phyloP scores from a whole-genome alignment of 495 filamentous ascomycete species.

The Terfezia boudieri region DNA sequence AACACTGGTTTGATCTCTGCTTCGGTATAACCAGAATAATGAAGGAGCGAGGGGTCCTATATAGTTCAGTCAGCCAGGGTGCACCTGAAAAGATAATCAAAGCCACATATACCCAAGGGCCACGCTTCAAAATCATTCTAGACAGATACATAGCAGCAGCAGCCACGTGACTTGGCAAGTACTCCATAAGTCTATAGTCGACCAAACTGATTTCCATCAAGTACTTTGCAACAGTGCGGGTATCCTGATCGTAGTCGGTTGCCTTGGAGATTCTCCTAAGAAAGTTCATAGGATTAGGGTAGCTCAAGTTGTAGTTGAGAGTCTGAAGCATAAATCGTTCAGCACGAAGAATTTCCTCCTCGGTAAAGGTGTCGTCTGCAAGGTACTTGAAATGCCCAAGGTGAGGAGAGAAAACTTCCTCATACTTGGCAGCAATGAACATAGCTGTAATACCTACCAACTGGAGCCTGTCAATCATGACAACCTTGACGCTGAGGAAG shows the following conservation, averaged over 20 bases:
- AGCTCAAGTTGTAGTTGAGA: slow-evolving; percentile 92
- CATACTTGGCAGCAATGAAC: slow-evolving; percentile 98
- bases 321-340: slow-evolving; percentile 79
- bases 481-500: slow-evolving; percentile 80
- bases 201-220: slow-evolving; percentile 94
- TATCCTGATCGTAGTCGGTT: slow-evolving; percentile 94
- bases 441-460: slow-evolving; percentile 94
- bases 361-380: slow-evolving; percentile 90
- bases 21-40: slow-evolving; percentile 86
- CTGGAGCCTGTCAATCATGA: slow-evolving; percentile 84
- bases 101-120: slow-evolving; percentile 52
- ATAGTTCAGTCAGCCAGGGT: slow-evolving; percentile 12
- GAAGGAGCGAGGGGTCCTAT: slow-evolving; percentile 66
- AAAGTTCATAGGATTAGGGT: slow-evolving; percentile 99
- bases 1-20: slow-evolving; percentile 83
- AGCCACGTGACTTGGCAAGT: slow-evolving; percentile 67
- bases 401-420: slow-evolving; percentile 91
- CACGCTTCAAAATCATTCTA: slow-evolving; percentile 67
- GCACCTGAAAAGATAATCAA: background rate
- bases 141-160: slow-evolving; percentile 90
- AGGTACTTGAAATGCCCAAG: slow-evolving; percentile 92
- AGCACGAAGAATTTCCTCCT: slow-evolving; percentile 86
- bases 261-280: slow-evolving; percentile 94
- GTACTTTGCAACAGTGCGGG: slow-evolving; percentile 89
- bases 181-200: slow-evolving; percentile 76